Conservation (phyloP, 208 protist genomes). For the Leishmania martiniquensis region DNA sequence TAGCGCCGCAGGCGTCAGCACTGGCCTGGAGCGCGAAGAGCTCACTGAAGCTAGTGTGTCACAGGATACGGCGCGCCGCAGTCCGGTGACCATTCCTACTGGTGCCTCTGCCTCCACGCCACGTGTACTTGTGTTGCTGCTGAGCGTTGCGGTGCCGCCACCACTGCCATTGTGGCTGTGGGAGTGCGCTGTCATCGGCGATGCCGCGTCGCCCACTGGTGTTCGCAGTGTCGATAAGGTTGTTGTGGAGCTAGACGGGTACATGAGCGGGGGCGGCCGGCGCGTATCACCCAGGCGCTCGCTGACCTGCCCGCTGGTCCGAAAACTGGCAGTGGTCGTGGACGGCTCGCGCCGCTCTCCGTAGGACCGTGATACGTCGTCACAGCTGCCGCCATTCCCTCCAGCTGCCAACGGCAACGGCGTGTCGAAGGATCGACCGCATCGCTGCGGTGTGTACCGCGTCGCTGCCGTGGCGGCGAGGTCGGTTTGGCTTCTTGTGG, state of each 20-base stretch:
- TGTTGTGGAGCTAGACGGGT: neutral
- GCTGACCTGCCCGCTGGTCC: constrained; percentile 1
- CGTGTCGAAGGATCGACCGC: constrained; percentile 8
- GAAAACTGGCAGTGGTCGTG: neutral
- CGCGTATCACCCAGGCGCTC: neutral
- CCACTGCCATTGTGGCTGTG: neutral
- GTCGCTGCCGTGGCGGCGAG: neutral
- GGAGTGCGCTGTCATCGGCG: neutral
- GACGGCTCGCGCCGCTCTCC: neutral
- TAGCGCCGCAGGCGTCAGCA: constrained; percentile 11
- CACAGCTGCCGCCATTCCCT: constrained; percentile 3
- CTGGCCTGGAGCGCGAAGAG: constrained; percentile 25
- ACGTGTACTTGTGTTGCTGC: neutral
- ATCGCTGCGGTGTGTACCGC: neutral
- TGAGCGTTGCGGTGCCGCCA: neutral
- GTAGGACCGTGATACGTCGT: constrained; percentile 6
- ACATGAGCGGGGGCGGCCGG: neutral
- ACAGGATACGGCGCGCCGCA: constrained; percentile 18
- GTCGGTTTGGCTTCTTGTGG: neutral
- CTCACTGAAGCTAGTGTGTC: constrained; percentile 23
- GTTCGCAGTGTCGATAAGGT: constrained; percentile 14
- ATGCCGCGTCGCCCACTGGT: neutral
- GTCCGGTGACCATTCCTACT: neutral
- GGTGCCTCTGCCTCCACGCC: neutral
- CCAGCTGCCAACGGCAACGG: constrained; percentile 5